These are phyloP conservation scores for Candolleomyces eurysporus DNA, from an alignment of 768 basidiomycete genomes.

Conservation along the genomic window DNA sequence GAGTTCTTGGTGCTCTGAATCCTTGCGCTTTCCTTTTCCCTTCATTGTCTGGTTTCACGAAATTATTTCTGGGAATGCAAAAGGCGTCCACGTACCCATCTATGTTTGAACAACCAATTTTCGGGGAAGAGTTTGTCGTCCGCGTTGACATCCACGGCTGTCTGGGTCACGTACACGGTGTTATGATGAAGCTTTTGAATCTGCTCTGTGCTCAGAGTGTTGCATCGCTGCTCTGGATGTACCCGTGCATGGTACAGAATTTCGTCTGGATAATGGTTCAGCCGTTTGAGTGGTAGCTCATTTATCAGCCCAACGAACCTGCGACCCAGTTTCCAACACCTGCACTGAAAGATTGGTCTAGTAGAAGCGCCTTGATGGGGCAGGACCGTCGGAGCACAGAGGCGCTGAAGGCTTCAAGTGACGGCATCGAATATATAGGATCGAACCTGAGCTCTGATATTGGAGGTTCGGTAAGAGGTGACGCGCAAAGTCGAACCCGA, in stretches of 20 bases:
- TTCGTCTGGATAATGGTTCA: constrained; percentile 44
- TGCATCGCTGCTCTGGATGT: constrained; percentile 69
- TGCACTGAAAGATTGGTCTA: constrained; percentile 78
- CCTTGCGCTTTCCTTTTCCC: constrained; percentile 60
- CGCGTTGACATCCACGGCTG: constrained; percentile 67
- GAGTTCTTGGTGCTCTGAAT: constrained; percentile 32
- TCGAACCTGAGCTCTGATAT: constrained; percentile 76
- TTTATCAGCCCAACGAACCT: constrained; percentile 36
- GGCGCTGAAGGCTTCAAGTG: constrained; percentile 46
- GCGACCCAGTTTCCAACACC: constrained; percentile 86
- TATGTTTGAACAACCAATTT: constrained; percentile 65
- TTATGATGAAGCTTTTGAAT: constrained; percentile 50
- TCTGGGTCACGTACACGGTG: constrained; percentile 52
- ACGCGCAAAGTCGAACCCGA: constrained; percentile 59
- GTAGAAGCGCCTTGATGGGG: constrained; percentile 71
- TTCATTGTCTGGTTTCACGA: constrained; percentile 14
- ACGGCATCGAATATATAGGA: constrained; percentile 68
- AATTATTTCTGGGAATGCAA: neutral
- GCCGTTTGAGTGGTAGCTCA: neutral
- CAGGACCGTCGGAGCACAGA: constrained; percentile 54
- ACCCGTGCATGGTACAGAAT: constrained; percentile 71
- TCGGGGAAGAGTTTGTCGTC: constrained; percentile 66
- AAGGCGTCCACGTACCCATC: constrained; percentile 46
- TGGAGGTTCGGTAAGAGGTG: constrained; percentile 62
- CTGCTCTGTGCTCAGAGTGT: constrained; percentile 50